These are phyloP conservation scores for Akanthomyces muscarius DNA, from an alignment of 2,329 filamentous ascomycete genomes.

Conservation along the genomic window DNA sequence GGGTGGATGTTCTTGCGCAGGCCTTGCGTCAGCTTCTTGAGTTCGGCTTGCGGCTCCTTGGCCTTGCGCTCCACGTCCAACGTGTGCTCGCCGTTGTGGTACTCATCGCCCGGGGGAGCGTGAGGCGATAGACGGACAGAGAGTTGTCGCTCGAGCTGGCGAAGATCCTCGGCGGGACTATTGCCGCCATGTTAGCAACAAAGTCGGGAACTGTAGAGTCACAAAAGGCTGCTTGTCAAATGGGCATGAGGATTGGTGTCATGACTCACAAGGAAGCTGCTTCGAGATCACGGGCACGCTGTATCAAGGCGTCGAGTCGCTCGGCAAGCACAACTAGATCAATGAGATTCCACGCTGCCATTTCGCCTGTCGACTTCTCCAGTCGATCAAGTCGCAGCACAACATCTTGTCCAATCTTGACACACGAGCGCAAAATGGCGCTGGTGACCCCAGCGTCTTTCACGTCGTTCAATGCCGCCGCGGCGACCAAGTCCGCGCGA, in stretches of 20 bases:
- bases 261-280: neutral
- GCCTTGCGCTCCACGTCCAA: neutral
- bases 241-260: neutral
- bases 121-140: neutral
- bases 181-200: neutral
- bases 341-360: neutral
- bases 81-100: slow-evolving; percentile 1
- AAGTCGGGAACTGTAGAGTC: neutral
- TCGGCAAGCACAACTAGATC: slow-evolving; percentile 6
- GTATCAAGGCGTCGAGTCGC: slow-evolving; percentile 4
- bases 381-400: slow-evolving; percentile 21
- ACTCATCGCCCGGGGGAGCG: slow-evolving; percentile 3
- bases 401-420: slow-evolving; percentile 27
- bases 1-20: neutral
- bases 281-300: neutral
- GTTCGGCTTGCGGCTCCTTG: neutral
- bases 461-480: neutral
- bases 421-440: slow-evolving; percentile 19
- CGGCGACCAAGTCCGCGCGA: neutral
- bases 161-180: neutral
- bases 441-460: neutral
- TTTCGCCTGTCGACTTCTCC: neutral
- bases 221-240: too few relatives aligned
- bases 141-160: neutral
- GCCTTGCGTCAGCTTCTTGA: neutral